Evolutionary conservation across 2,329 filamentous ascomycete species (phyloP), one percentile per base, ranked within the genome.

Genomic region (Colletotrichum filicis): DNA sequence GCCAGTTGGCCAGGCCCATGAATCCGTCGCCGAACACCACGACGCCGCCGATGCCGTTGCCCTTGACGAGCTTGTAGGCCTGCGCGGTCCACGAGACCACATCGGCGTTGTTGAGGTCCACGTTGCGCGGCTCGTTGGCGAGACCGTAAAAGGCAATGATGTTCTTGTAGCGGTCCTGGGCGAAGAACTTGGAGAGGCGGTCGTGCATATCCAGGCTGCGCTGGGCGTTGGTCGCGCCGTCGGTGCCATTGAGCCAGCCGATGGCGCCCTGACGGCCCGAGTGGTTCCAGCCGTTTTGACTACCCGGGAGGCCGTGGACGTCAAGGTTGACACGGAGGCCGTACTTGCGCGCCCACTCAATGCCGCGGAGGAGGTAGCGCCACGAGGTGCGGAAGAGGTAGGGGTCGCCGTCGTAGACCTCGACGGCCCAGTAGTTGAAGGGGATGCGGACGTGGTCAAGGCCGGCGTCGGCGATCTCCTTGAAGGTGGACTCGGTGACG

Each of bases 281-380:
- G 82, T 99, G 97, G 78, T 98, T 98, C 96, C 96, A 98, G 2
- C 97, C 97, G 79, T 99, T 99, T 80, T 98, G 97, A 74, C 93
- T 96, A 0, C 97, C 97, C 0, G 96, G 96, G 0, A 97, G 87
- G n/a, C 89, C 95, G 83, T 99, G 97, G 5, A 98, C 85, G 81
- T 99, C 97, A 4, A 99, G 90, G 75, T 98, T 98, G 53, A 99
- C 91, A 2, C 97, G 93, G 5, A 99, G 86, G 0, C 97, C 97
- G 81, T 98, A 93, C 79, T 97, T 95, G 30, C 97, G 93, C 57
- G 94, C 94, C 89, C 94, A 99, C 82, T 99, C 97, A 76, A 99
- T 98, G 11, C 89, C 94, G 19, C 97, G 92, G 11, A 99, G 89
- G 1, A 99, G 91, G 79, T 99, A 99, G 14, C 97, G 90, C 96